A percentile compares a stretch with the other conserved stretches of the same genome.
These are phyloP conservation scores for Globisporangium echinulatum DNA, from an alignment of 352 stramenopile species.

Conservation along the genomic window DNA sequence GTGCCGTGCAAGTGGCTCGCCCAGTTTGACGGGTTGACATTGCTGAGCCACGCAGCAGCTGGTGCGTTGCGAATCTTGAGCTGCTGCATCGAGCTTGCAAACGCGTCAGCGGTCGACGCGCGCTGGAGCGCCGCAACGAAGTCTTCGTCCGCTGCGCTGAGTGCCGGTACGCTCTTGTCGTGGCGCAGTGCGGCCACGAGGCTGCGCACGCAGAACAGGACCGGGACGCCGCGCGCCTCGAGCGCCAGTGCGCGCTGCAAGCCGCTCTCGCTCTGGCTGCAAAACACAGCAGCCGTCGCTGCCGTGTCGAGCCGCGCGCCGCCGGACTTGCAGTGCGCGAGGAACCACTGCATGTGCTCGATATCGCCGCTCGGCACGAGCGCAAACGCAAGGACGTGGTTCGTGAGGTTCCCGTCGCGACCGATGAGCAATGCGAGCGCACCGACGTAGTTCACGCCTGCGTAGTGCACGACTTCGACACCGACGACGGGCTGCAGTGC, in stretches of 20 bases:
- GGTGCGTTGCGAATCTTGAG: conserved; percentile 53
- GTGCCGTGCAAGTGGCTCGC: conserved; percentile 61
- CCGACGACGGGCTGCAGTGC: conserved; percentile 68
- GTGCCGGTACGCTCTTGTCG: conserved; percentile 72
- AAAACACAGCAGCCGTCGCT: conserved; percentile 40
- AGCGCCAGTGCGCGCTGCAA: conserved; percentile 56
- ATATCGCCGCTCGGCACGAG: conserved; percentile 59
- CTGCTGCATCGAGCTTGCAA: conserved; percentile 39
- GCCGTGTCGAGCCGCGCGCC: conserved; percentile 41
- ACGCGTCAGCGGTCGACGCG: conserved; percentile 58
- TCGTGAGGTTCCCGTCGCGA: conserved; percentile 60
- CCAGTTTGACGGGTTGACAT: conserved; percentile 67
- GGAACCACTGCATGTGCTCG: conserved; percentile 77
- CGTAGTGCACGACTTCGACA: conserved; percentile 65
- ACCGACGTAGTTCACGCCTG: conserved; percentile 64
- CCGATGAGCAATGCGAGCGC: conserved; percentile 50
- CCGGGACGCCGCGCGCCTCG: conserved; percentile 50
- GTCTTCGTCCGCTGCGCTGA: conserved; percentile 43
- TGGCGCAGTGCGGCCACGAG: conserved; percentile 61
- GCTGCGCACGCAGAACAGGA: conserved; percentile 73
- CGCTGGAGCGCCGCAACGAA: conserved; percentile 61
- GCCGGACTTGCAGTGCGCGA: conserved; percentile 43
- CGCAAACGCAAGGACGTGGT: conserved; percentile 62
- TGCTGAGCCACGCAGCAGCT: conserved; percentile 52
- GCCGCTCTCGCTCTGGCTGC: conserved; percentile 55